Percentiles rank a stretch among this genome's conserved stretches.
These are phyloP conservation scores for Rhododendron henanense DNA, from an alignment of 148 eudicot species.

Conservation along the genomic window DNA sequence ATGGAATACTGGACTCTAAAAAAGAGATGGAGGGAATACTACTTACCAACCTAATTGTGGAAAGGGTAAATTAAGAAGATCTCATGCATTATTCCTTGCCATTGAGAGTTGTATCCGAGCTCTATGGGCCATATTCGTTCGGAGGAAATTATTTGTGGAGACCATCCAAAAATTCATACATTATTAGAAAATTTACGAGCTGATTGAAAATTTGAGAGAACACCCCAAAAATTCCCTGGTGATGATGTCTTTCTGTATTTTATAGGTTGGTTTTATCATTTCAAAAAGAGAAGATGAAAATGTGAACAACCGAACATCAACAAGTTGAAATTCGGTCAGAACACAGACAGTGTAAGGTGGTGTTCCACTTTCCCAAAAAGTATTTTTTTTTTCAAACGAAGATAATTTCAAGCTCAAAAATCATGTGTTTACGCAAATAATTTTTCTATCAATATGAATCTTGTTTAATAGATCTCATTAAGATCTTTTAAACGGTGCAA, in stretches of 20 bases:
- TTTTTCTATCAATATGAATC: too few species aligned
- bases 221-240: neutral
- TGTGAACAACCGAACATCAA: too few species aligned
- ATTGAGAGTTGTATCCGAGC: neutral
- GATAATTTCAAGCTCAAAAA: too few species aligned
- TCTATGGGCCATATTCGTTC: neutral
- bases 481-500: too few species aligned
- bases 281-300: neutral
- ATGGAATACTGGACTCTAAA: too few species aligned
- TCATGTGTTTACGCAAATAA: too few species aligned
- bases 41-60: neutral
- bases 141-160: neutral
- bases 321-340: neutral
- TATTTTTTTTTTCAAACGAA: too few species aligned
- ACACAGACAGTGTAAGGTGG: too few species aligned
- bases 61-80: neutral
- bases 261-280: neutral
- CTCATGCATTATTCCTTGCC: neutral
- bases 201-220: neutral
- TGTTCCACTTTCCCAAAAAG: too few species aligned
- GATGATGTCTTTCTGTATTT: neutral
- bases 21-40: too few species aligned
- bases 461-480: too few species aligned
- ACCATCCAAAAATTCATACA: neutral
- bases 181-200: neutral